A percentile compares a stretch with the other conserved stretches of the same genome.
Evolutionary conservation across 257 asterid genomes (phyloP).

Genomic region (Ophiorrhiza pumila): DNA sequence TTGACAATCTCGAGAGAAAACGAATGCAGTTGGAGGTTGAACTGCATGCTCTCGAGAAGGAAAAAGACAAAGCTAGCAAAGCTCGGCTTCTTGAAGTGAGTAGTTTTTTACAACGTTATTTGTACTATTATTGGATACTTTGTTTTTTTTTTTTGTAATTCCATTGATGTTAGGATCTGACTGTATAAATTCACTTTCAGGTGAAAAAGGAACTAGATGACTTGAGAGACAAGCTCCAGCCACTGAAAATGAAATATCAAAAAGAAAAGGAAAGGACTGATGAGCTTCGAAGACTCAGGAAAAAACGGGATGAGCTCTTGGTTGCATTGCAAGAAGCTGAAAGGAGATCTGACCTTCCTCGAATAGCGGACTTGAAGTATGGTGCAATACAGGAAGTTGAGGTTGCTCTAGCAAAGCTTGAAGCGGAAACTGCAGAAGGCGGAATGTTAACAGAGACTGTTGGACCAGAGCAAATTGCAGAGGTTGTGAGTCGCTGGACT

Average conservation of each 20-base stretch:
- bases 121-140: too few relatives aligned
- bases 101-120: not conserved
- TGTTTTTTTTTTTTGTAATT: not conserved
- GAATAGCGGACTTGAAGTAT: conserved; percentile 85
- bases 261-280: conserved; percentile 83
- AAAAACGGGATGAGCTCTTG: conserved; percentile 60
- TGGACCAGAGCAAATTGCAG: conserved; percentile 90
- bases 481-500: conserved; percentile 95
- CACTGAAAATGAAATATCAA: conserved; percentile 68
- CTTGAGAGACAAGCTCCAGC: conserved; percentile 85
- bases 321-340: conserved; percentile 88
- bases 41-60: conserved; percentile 39
- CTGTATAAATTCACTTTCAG: conserved; percentile 23
- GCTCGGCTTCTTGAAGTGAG: conserved; percentile 37
- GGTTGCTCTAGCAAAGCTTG: conserved; percentile 65
- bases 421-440: conserved; percentile 40
- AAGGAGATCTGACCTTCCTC: conserved; percentile 83
- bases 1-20: conserved; percentile 35
- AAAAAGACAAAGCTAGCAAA: conserved; percentile 41
- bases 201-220: conserved; percentile 85
- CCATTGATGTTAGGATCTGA: not conserved
- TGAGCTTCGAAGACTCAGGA: conserved; percentile 72
- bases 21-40: conserved; percentile 32
- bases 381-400: conserved; percentile 91
- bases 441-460: conserved; percentile 81